Conservation (phyloP, 768 basidiomycete species). For the Tricholoma saponaceum region DNA sequence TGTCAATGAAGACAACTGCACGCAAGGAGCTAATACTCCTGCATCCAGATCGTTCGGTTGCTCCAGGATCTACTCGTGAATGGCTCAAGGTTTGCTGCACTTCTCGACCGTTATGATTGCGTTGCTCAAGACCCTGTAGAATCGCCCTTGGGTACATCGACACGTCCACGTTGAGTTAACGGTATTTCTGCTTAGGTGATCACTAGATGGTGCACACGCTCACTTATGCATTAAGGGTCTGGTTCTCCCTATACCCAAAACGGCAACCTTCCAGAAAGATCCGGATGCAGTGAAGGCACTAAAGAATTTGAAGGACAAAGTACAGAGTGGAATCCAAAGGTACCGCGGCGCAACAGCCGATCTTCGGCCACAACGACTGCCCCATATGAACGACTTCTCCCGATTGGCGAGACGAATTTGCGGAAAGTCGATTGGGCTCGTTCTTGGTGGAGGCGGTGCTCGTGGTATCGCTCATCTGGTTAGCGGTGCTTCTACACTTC, state of each 20-base stretch:
- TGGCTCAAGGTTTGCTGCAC: slow-evolving; percentile 77
- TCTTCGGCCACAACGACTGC: slow-evolving; percentile 68
- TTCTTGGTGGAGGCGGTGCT: slow-evolving; percentile 97
- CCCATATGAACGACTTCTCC: slow-evolving; percentile 88
- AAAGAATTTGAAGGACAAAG: slow-evolving; percentile 89
- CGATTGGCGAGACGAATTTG: slow-evolving; percentile 87
- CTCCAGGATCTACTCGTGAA: slow-evolving; percentile 87
- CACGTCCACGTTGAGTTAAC: slow-evolving; percentile 94
- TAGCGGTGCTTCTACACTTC: slow-evolving; percentile 9
- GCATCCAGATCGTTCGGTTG: slow-evolving; percentile 86
- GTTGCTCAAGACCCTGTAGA: slow-evolving; percentile 39
- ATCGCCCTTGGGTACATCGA: slow-evolving; percentile 93
- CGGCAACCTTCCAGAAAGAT: slow-evolving; percentile 59
- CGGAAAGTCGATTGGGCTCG: slow-evolving; percentile 89
- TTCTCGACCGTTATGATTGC: slow-evolving; percentile 1
- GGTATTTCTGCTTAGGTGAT: slow-evolving; percentile 34
- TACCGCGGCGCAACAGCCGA: slow-evolving; percentile 68
- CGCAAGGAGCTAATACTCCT: slow-evolving; percentile 93
- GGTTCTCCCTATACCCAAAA: slow-evolving; percentile 59
- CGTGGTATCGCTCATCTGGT: slow-evolving; percentile 55
- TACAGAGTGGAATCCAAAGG: slow-evolving; percentile 84
- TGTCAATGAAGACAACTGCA: slow-evolving; percentile 98
- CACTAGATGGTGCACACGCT: background rate
- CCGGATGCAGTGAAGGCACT: slow-evolving; percentile 86
- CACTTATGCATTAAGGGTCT: slow-evolving; percentile 50